Evolutionary conservation across 371 early-diverging fungal genomes (phyloP).

Genomic region (Conidiobolus incongruus): DNA sequence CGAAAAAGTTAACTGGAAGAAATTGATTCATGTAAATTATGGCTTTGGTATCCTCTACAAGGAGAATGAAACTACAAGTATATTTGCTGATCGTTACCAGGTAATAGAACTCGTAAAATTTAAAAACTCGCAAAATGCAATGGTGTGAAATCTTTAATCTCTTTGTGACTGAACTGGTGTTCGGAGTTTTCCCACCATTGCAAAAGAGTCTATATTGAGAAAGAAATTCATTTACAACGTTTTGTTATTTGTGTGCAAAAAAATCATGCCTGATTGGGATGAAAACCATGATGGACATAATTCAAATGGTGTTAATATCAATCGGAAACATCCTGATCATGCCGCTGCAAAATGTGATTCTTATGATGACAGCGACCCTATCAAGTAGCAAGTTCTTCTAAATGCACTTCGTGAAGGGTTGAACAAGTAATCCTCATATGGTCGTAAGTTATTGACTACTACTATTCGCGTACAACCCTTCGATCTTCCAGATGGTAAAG

Average conservation of each 20-base stretch:
- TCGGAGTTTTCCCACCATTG: constrained; percentile 29
- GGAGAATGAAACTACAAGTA: neutral
- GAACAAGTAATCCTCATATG: constrained; percentile 9
- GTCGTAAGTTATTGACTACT: constrained; percentile 31
- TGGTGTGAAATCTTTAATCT: constrained; percentile 25
- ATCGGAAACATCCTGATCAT: constrained; percentile 57
- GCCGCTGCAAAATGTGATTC: constrained; percentile 34
- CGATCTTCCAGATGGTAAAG: constrained; percentile 16
- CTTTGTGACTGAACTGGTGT: constrained; percentile 68
- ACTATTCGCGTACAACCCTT: constrained; percentile 42
- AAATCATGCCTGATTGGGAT: constrained; percentile 2
- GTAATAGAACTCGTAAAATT: too few relatives aligned
- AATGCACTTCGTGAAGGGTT: constrained; percentile 32
- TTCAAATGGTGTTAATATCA: constrained; percentile 9
- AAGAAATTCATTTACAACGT: constrained; percentile 19
- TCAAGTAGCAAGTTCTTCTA: constrained; percentile 28
- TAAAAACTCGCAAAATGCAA: too few relatives aligned
- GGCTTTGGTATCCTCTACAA: constrained; percentile 2
- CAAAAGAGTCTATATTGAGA: constrained; percentile 13
- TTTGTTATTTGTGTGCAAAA: constrained; percentile 1
- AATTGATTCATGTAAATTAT: constrained; percentile 34
- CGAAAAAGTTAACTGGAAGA: constrained; percentile 17
- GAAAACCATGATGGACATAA: neutral
- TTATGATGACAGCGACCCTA: constrained; percentile 19
- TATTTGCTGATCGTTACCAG: neutral